These are phyloP conservation scores for Wickerhamomyces tratensis DNA, from an alignment of 805 yeast species.

Conservation along the genomic window DNA sequence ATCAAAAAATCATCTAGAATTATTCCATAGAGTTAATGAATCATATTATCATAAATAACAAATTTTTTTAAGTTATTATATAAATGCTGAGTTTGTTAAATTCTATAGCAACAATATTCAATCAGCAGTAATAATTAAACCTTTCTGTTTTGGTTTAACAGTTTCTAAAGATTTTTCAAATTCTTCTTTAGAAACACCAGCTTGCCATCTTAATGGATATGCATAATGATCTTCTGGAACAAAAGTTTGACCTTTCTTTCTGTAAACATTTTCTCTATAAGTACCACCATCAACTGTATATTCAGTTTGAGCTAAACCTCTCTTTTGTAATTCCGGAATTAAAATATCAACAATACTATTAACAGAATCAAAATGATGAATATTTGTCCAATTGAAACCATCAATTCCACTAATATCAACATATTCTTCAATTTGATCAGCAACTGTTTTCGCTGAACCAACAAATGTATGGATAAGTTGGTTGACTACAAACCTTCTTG, in stretches of 20 bases:
- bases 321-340: slow-evolving; percentile 23
- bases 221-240: slow-evolving; percentile 7
- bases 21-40: too few species aligned
- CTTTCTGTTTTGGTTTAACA: slow-evolving; percentile 1
- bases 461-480: slow-evolving; percentile 5
- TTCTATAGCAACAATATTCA: too few species aligned
- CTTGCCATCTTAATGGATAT: slow-evolving; percentile 5
- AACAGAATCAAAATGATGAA: slow-evolving; percentile 26
- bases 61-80: too few species aligned
- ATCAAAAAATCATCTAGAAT: too few species aligned
- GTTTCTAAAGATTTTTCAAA: slow-evolving; percentile 10
- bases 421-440: slow-evolving; percentile 29
- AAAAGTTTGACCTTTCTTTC: slow-evolving; percentile 6
- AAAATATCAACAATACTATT: slow-evolving; percentile 25
- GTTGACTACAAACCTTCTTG: slow-evolving; percentile 12
- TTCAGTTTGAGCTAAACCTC: slow-evolving; percentile 26
- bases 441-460: slow-evolving; percentile 27
- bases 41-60: too few species aligned
- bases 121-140: slow-evolving; percentile 1
- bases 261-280: slow-evolving; percentile 21
- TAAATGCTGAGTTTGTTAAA: too few species aligned
- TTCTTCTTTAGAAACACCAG: slow-evolving; percentile 17
- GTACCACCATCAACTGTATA: slow-evolving; percentile 22
- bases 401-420: slow-evolving; percentile 27
- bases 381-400: slow-evolving; percentile 29